Evolutionary conservation across 2,329 filamentous ascomycete genomes (phyloP), one percentile per base, ranked within the genome.

Genomic region (Ophiostoma populinum): DNA sequence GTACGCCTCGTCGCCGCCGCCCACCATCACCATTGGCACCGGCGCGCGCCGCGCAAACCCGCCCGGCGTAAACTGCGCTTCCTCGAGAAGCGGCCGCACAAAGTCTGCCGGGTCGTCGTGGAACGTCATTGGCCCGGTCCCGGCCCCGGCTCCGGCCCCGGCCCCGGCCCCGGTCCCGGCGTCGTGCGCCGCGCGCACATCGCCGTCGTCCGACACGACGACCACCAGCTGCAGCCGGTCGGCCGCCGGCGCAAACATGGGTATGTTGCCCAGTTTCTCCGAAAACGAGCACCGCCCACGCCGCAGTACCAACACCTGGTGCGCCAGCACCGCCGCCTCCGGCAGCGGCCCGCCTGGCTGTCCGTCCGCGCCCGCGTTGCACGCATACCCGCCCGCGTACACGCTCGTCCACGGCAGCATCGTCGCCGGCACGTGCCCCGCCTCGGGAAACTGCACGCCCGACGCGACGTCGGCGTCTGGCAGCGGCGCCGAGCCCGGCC

Each of bases 201-300:
- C 50, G 13, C 70, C 66, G 3, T 72, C 67, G 36, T 68, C 70
- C 12, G 66, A 75, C 2, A 94, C 70, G 0, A 94, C 58, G 28
- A 95, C 59, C 19, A 95, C 82, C 4, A 95, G 66, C 52, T 92
- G 80, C 13, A 95, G 59, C 1, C 74, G 3, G 55, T 51, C 1
- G 21, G 61, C 52, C 0, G 63, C 61, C 0, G 80, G 75, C 2
- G 73, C 63, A 50, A 76, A 87, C 8, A 71, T 69, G 1, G 87
- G 85, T n/a, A 95, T 85, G 44, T 82, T 86, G 34, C 67, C 64
- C 1, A 95, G 58, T 53, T 98, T 98, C 19, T 77, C 59, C 24
- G 70, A 76, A 54, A 95, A 95, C 17, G 69, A 78, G 57, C 90
- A 98, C 1, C 72, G 74, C 25, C 90, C 87, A 6, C 90, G 74